phyloP scores from a whole-genome alignment of 2,329 filamentous ascomycete species.

The Arachnopeziza araneosa region DNA sequence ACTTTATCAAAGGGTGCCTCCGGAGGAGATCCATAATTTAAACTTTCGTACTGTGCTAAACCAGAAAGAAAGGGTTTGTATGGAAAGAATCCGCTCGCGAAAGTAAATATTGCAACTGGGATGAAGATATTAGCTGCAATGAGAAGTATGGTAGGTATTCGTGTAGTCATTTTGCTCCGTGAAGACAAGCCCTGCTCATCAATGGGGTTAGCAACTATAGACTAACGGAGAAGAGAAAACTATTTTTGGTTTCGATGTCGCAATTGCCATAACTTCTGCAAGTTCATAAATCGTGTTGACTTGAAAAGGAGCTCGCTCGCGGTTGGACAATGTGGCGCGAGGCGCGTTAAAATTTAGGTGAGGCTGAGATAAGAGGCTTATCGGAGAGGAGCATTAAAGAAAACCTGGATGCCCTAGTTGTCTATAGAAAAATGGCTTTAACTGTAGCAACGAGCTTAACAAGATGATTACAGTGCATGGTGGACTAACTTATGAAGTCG shows the following conservation, averaged over 20 bases:
- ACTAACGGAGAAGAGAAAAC: background rate
- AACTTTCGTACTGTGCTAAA: slow-evolving; percentile 61
- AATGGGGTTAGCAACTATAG: slow-evolving; percentile 3
- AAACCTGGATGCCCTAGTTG: background rate
- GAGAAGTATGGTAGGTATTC: slow-evolving; percentile 36
- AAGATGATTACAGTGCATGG: too few relatives aligned
- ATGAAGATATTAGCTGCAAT: slow-evolving; percentile 70
- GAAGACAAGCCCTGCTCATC: slow-evolving; percentile 5
- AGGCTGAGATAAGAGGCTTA: background rate
- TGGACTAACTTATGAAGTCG: too few relatives aligned
- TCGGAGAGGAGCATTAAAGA: background rate
- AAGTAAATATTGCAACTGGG: slow-evolving; percentile 66
- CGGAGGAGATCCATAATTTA: slow-evolving; percentile 51
- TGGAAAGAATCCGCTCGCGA: slow-evolving; percentile 91
- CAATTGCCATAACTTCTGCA: slow-evolving; percentile 14
- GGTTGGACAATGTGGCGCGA: background rate
- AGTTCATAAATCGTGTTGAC: background rate
- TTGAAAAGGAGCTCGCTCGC: background rate
- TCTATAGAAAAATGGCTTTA: background rate
- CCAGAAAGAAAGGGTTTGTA: slow-evolving; percentile 93
- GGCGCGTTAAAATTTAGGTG: background rate
- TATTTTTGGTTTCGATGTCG: background rate
- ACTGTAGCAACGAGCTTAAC: too few relatives aligned
- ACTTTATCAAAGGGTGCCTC: slow-evolving; percentile 77
- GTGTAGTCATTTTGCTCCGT: slow-evolving; percentile 22